Evolutionary conservation across 805 yeast species (phyloP), one percentile per base, ranked within the genome.

Genomic region (Starmerella cellae): DNA sequence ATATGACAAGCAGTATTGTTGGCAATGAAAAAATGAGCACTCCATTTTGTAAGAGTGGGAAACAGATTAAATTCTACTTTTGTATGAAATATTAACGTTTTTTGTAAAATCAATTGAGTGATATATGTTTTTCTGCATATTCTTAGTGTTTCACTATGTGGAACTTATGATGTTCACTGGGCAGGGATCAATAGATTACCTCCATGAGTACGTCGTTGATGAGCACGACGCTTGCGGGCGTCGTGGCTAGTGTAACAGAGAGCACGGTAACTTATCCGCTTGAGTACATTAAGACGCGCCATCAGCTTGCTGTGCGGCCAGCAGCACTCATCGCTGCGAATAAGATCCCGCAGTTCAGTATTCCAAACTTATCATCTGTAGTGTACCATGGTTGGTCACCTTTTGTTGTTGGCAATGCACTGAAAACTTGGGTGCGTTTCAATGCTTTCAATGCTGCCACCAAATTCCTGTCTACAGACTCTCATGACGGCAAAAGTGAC

Each of bases 391-490:
- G 97, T 1, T 74, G 82, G 52, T 72, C 81, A 39, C 83, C 94
- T 0, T 60, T 84, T 45, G 79, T 83, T 29, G 49, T 76, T 0
- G 95, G 95, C 4, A 75, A 77, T 46, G 69, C 82, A 1, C 54
- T 77, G 41, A 87, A 85, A 60, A 78, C 93, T 4, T 67, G 74
- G 5, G 72, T 84, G 5, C 63, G 97, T 43, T 75, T 87, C 54
- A 64, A 77, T 21, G 71, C 79, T 38, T 88, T 82, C 64, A 81
- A 83, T 48, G 73, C 76, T 64, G 76, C 79, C 44, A 74, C 84
- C 20, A 71, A 75, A 54, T 73, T 81, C 58, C 68, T 71, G 81
- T 68, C 77, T 3, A 31, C 34, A 5, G 34, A 31, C 10, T 11
- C 34, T 8, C 21, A 5, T 4, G 73, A 71, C 23, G 43, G 43